Base-by-base conservation (phyloP, 2,329 filamentous ascomycete genomes). In the Trichoderma guizhouense region DNA sequence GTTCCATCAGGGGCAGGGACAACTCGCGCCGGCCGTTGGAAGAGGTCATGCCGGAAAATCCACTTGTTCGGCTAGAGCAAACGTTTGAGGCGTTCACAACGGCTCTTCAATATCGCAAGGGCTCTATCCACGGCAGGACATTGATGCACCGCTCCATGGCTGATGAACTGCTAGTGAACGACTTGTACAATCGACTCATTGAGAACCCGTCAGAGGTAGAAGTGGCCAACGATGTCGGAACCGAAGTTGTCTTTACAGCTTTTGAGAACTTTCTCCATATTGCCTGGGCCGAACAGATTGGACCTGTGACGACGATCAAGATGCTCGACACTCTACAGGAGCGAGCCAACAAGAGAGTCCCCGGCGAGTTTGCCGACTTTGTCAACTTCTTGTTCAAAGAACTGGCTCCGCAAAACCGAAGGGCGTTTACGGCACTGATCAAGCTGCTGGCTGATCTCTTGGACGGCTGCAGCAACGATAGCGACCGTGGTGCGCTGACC, bases 251-350 rank as follows among this genome's bases (percentile, higher is more conserved):
- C 6, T 97, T 98, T 78, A 92, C 93, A 30, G 92, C 95, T 0
- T 98, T 98, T 79, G 95, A 98, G 79, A 98, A 97, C 73, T 98
- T 98, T 76, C 84, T 98, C 73, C 90, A 90, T 72, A 91, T 94
- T 74, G 94, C 93, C 14, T 98, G 95, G 95, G 90, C 88, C 72
- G 92, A 95, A 75, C 91, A 93, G 76, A 94, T 98, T 86, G 95
- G 95, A 0, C 90, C 93, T 3, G 89, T 98, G 70, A 90, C 98
- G 80, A 90, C 93, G 1, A 86, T 89, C 67, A 86, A 91, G 61
- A 87, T 90, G 6, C 85, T 98, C 47, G 88, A 92, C 71, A 89
- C 90, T 2, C 85, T 98, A n/a, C 94, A 97, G 76, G 86, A 88
- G 72, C 86, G 88, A 72, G 85, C 88, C 11, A 86, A 89, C 69